A percentile compares a stretch with the other conserved stretches of the same genome.
These are phyloP conservation scores for Evernia prunastri DNA, from an alignment of 495 filamentous ascomycete genomes.

Conservation along the genomic window DNA sequence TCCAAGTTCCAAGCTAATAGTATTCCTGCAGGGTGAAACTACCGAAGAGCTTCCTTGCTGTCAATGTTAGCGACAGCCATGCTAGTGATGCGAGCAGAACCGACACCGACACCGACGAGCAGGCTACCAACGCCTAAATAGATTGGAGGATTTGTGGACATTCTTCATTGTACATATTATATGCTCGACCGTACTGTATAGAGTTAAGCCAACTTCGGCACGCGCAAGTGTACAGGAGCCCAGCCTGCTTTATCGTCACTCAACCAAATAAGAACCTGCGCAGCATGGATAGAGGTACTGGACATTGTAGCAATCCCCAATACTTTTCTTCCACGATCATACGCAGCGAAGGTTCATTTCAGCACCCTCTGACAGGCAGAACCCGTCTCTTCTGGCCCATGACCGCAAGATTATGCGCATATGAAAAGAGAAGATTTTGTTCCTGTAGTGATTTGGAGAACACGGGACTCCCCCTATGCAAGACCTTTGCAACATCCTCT, in stretches of 20 bases:
- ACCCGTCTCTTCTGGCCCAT: too few species aligned
- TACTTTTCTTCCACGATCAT: too few species aligned
- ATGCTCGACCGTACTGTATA: neutral
- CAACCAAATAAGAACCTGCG: neutral
- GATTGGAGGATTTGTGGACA: neutral
- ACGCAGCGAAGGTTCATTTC: too few species aligned
- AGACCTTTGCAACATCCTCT: too few species aligned
- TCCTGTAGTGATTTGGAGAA: too few species aligned
- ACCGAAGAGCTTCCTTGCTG: conserved; percentile 85
- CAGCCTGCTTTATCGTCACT: neutral
- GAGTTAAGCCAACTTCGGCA: neutral
- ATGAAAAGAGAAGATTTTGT: too few species aligned
- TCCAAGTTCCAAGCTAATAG: conserved; percentile 16
- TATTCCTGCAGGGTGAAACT: conserved; percentile 68
- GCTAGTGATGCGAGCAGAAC: conserved; percentile 3
- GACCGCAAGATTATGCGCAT: too few species aligned
- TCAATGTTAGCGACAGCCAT: conserved; percentile 75
- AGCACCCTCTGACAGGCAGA: too few species aligned
- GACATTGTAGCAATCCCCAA: neutral
- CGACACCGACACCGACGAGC: neutral
- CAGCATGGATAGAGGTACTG: neutral
- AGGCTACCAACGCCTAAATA: conserved; percentile 3
- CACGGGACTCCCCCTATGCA: too few species aligned
- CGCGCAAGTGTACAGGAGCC: neutral
- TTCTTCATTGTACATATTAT: conserved; percentile 1